Base-by-base conservation (phyloP, 1,139 yeast species). In the Yamadazyma triangularis region DNA sequence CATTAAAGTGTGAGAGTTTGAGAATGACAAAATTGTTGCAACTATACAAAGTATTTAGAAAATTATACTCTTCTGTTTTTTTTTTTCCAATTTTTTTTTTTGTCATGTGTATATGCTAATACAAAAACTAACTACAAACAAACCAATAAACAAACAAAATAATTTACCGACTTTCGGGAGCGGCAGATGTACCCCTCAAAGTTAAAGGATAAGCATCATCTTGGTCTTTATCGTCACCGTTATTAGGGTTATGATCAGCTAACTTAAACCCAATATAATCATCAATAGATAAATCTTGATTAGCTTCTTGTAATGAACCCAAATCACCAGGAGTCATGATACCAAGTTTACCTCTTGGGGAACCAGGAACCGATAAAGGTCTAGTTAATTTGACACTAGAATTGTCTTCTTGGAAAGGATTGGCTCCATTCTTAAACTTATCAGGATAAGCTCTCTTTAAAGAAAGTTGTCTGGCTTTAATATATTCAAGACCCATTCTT, bases 241-340 rank as follows among this genome's bases (percentile, higher is more conserved):
- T 19, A 15, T 8, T 8, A n/a, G 19, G 22, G 9, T 27, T 22
- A 27, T 67, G 75, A 22, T 66, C 76, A 11, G 66, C 75, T 41
- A 89, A 69, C 45, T 71, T 78, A 75, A 93, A 91, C 8, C 81
- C 78, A 35, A 79, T 66, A 54, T 87, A 91, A 52, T 86, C 95
- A 33, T 82, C 93, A 7, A 18, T 18, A 24, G 81, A 78, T 33
- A 87, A 72, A 1, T 70, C 61, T 51, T 81, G 84, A 35, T 74
- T 73, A 24, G 87, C 87, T 56, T 91, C 98, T 58, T 87, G 96
- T 48, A 91, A 68, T 9, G 96, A 81, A n/a, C 97, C 98, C 45
- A 91, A 73, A 56, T 91, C 97, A 29, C 98, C 98, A 0, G 98
- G 98, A 2, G 98, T 91, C 95, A 87, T 88, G 44, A 77, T 60